phyloP scores from a whole-genome alignment of 345 rosid genomes.

The Eucalyptus urophylla region DNA sequence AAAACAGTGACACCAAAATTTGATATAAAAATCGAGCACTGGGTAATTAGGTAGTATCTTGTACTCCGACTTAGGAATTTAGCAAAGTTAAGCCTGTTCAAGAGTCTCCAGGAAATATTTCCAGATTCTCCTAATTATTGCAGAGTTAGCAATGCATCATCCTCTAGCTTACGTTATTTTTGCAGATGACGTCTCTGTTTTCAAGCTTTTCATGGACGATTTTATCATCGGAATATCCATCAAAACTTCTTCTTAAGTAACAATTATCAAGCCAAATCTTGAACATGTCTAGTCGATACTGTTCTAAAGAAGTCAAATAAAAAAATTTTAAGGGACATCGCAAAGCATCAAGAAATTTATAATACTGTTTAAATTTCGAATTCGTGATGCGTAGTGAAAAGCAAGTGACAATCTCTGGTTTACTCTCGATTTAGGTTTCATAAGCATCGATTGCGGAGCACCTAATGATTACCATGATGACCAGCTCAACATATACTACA shows the following conservation, averaged over 20 bases:
- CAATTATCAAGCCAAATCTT: too few species aligned
- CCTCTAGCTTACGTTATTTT: background rate
- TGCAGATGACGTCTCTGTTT: background rate
- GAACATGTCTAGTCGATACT: background rate
- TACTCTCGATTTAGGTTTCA: background rate
- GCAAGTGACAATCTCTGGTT: background rate
- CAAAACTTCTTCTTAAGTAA: too few species aligned
- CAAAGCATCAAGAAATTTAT: too few species aligned
- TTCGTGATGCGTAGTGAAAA: background rate
- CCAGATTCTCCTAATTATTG: background rate
- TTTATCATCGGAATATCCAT: background rate
- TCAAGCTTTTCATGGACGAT: background rate
- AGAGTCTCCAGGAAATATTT: background rate
- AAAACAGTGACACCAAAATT: background rate
- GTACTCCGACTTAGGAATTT: too few species aligned
- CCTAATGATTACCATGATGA: background rate
- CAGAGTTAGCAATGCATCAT: background rate
- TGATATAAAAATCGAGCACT: background rate
- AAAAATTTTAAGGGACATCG: background rate
- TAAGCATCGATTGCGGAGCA: slow-evolving; percentile 14
- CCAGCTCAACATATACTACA: background rate
- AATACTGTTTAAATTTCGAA: too few species aligned
- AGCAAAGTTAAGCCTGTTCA: background rate
- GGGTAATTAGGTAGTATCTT: background rate
- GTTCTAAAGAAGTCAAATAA: too few species aligned